Evolutionary conservation across 2,329 filamentous ascomycete species (phyloP).

Genomic region (Penicillium sp.): DNA sequence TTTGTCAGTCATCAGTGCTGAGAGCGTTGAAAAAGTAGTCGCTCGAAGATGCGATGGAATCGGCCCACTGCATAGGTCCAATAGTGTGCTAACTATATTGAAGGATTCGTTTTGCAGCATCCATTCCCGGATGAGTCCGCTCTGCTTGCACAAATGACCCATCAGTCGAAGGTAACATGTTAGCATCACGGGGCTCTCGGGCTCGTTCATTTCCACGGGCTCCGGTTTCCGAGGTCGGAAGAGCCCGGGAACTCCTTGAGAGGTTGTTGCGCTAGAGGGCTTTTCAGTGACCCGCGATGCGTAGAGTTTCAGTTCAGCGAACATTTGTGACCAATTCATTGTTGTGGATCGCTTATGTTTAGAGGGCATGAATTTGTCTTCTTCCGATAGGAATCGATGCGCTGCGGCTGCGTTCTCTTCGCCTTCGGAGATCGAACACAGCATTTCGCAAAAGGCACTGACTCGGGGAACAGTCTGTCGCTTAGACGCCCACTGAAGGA

Average conservation of each 20-base stretch:
- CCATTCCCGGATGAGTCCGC: constrained; percentile 68
- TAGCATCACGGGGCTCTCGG: constrained; percentile 94
- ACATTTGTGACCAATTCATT: constrained; percentile 89
- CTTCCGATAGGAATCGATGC: constrained; percentile 86
- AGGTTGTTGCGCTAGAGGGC: constrained; percentile 48
- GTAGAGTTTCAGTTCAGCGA: constrained; percentile 84
- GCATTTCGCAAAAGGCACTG: constrained; percentile 94
- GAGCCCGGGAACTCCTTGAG: constrained; percentile 56
- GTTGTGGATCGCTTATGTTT: constrained; percentile 81
- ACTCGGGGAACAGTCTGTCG: constrained; percentile 94
- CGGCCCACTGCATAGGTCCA: constrained; percentile 73
- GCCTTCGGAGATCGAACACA: constrained; percentile 81
- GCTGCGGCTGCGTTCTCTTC: constrained; percentile 79
- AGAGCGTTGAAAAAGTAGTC: constrained; percentile 76
- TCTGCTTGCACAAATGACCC: constrained; percentile 75
- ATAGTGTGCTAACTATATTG: constrained; percentile 70
- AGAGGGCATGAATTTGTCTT: constrained; percentile 69
- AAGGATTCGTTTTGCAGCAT: constrained; percentile 67
- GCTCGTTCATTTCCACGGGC: constrained; percentile 73
- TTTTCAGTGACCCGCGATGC: constrained; percentile 74
- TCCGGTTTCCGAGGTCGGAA: constrained; percentile 62
- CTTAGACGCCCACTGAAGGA: constrained; percentile 95
- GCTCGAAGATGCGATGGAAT: constrained; percentile 77
- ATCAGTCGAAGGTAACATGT: constrained; percentile 90
- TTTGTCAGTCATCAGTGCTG: constrained; percentile 74